Evolutionary conservation across 1,284 basidiomycete genomes (phyloP).

Genomic region (Cutaneotrichosporon daszewskae): DNA sequence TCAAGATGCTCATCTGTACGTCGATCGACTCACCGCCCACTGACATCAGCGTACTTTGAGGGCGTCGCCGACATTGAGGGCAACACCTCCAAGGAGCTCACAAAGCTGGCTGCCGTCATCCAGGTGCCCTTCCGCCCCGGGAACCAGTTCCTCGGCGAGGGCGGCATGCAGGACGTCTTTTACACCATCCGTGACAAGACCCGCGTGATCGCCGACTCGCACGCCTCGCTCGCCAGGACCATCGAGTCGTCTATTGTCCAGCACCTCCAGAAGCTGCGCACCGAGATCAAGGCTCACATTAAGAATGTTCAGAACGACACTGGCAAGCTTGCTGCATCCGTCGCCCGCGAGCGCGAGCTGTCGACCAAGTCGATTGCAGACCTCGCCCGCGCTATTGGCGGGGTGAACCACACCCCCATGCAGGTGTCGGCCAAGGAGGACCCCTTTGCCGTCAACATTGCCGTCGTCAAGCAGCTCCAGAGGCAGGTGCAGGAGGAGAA

Average conservation of each 20-base stretch:
- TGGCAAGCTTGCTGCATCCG: slow-evolving; percentile 85
- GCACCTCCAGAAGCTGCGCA: slow-evolving; percentile 87
- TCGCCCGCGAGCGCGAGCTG: slow-evolving; percentile 89
- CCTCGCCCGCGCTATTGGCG: slow-evolving; percentile 76
- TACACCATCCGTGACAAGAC: slow-evolving; percentile 93
- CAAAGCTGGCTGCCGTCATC: slow-evolving; percentile 92
- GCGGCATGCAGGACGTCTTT: slow-evolving; percentile 88
- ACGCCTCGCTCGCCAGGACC: slow-evolving; percentile 91
- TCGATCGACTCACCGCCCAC: slow-evolving; percentile 2
- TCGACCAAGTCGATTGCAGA: slow-evolving; percentile 84
- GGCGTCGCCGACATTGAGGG: slow-evolving; percentile 92
- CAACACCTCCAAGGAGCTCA: slow-evolving; percentile 89
- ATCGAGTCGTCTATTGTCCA: slow-evolving; percentile 97
- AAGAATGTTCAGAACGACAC: slow-evolving; percentile 99
- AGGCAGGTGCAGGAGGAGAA: slow-evolving; percentile 97
- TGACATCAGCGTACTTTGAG: slow-evolving; percentile 52
- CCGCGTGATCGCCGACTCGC: slow-evolving; percentile 87
- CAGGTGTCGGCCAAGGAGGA: slow-evolving; percentile 74
- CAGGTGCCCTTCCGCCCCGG: slow-evolving; percentile 95
- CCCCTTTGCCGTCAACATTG: slow-evolving; percentile 73
- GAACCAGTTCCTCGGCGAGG: slow-evolving; percentile 92
- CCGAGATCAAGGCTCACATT: slow-evolving; percentile 93
- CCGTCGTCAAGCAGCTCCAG: slow-evolving; percentile 79
- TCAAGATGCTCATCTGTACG: slow-evolving; percentile 79
- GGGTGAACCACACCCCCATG: slow-evolving; percentile 95